phyloP scores from a whole-genome alignment of 2,329 filamentous ascomycete genomes.

The Neopestalotiopsis clavispora region DNA sequence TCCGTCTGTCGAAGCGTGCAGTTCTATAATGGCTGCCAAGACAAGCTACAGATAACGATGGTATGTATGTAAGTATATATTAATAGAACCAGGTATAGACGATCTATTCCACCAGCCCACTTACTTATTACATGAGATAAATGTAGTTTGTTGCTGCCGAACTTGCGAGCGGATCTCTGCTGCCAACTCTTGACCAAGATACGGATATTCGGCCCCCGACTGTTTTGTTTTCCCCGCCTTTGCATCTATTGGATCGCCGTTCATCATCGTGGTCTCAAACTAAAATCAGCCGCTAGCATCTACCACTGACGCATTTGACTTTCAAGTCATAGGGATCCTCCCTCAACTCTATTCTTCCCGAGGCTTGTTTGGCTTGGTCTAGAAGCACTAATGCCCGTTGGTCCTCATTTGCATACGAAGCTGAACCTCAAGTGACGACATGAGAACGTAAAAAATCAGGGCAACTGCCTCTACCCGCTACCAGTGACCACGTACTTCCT shows the following conservation, averaged over 20 bases:
- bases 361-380: not conserved
- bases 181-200: too few relatives aligned
- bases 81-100: too few relatives aligned
- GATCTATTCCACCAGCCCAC: too few relatives aligned
- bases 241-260: not conserved
- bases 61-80: too few relatives aligned
- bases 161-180: too few relatives aligned
- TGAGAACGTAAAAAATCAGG: not conserved
- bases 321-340: not conserved
- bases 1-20: not conserved
- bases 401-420: not conserved
- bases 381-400: not conserved
- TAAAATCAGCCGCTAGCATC: conserved; percentile 6
- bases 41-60: not conserved
- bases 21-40: too few relatives aligned
- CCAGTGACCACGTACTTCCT: not conserved
- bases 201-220: too few relatives aligned
- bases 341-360: not conserved
- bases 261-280: not conserved
- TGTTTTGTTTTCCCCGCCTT: too few relatives aligned
- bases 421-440: conserved; percentile 6
- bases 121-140: too few relatives aligned
- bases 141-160: too few relatives aligned
- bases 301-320: conserved; percentile 6
- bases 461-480: not conserved